These are phyloP conservation scores for Musa schizocarpa DNA, from an alignment of 176 grass and related monocot genomes.

Conservation along the genomic window DNA sequence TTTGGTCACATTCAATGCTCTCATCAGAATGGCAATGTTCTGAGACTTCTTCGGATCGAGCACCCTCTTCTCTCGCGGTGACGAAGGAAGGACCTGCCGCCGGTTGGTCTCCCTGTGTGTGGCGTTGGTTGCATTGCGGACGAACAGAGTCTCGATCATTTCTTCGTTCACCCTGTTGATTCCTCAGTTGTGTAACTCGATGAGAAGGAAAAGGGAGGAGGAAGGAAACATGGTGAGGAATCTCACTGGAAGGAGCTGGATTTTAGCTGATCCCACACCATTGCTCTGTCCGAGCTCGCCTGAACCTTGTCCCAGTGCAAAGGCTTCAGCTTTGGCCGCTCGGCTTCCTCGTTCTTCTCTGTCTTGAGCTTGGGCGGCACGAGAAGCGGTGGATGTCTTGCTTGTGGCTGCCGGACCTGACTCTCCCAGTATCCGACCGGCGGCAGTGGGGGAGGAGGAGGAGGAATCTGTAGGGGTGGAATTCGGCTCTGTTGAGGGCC, in stretches of 20 bases:
- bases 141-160: conserved; percentile 67
- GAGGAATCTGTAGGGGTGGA: conserved; percentile 6
- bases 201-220: not conserved
- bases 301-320: conserved; percentile 73
- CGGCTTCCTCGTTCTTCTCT: conserved; percentile 20
- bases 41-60: conserved; percentile 55
- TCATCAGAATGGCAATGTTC: conserved; percentile 69
- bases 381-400: conserved; percentile 13
- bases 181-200: not conserved
- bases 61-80: conserved; percentile 35
- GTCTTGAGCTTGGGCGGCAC: not conserved
- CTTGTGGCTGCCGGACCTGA: conserved; percentile 27
- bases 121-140: conserved; percentile 33
- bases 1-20: conserved; percentile 42
- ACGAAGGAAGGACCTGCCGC: not conserved
- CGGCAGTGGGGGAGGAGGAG: conserved; percentile 29
- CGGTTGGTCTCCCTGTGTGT: conserved; percentile 3
- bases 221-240: not conserved
- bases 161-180: conserved; percentile 55
- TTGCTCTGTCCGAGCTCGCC: conserved; percentile 49
- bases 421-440: conserved; percentile 38
- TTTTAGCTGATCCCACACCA: conserved; percentile 72
- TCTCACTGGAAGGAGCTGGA: conserved; percentile 66
- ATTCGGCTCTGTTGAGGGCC: conserved; percentile 4
- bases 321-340: conserved; percentile 51